These are phyloP conservation scores for Mrakia blollopis DNA, from an alignment of 768 basidiomycete species.

Conservation along the genomic window DNA sequence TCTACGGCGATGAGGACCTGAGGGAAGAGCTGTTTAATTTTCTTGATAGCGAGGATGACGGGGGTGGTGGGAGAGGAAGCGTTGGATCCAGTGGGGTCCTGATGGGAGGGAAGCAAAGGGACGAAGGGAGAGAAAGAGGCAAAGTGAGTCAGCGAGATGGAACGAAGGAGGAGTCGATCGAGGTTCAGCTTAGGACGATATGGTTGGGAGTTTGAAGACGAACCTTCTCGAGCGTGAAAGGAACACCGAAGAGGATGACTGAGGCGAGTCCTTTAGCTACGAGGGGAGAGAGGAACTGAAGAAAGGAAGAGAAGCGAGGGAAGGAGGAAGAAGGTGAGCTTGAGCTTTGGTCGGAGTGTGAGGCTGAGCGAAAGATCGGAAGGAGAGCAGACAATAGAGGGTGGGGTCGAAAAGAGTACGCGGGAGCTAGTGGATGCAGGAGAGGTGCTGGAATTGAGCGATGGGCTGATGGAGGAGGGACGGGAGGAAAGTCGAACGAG, in stretches of 20 bases:
- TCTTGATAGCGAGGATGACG: constrained; percentile 85
- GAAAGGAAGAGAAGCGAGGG: not conserved
- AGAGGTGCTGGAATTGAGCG: not conserved
- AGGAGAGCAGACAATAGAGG: not conserved
- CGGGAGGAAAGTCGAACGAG: not conserved
- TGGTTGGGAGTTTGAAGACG: constrained; percentile 26
- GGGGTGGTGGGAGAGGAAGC: constrained; percentile 88
- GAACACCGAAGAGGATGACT: constrained; percentile 93
- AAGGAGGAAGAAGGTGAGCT: not conserved
- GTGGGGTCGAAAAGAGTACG: too few species aligned
- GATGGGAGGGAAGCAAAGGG: not conserved
- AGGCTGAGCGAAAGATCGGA: not conserved
- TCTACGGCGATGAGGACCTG: constrained; percentile 83
- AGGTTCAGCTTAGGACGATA: not conserved
- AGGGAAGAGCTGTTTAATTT: constrained; percentile 71
- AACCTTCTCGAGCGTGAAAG: constrained; percentile 72
- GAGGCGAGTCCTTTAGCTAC: constrained; percentile 83
- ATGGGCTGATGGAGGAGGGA: not conserved
- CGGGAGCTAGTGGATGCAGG: too few species aligned
- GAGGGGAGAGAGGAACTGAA: constrained; percentile 69
- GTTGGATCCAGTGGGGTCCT: constrained; percentile 78
- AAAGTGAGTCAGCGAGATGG: not conserved
- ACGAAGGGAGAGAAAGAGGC: too few species aligned
- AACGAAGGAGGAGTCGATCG: not conserved
- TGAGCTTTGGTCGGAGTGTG: not conserved